Evolutionary conservation across 768 basidiomycete genomes (phyloP).

Genomic region (Rhizopogon vesiculosus): DNA sequence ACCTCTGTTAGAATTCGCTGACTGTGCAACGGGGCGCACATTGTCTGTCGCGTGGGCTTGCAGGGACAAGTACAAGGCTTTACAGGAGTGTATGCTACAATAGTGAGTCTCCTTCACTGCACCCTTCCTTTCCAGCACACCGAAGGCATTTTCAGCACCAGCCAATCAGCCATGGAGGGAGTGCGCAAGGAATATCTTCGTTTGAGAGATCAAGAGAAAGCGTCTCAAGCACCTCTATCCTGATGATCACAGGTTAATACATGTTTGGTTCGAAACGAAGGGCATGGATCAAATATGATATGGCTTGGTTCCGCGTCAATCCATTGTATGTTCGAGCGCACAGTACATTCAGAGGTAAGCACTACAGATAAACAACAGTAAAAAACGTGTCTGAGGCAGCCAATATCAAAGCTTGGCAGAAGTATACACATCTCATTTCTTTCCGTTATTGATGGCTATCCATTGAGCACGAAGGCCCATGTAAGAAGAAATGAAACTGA

Average conservation of each 20-base stretch:
- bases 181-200: constrained; percentile 72
- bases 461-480: constrained; percentile 69
- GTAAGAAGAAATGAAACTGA: constrained; percentile 64
- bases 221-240: neutral
- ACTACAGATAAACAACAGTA: neutral
- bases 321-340: neutral
- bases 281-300: neutral
- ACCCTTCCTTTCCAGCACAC: neutral
- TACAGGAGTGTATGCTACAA: constrained; percentile 77
- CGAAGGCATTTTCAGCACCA: constrained; percentile 43
- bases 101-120: constrained; percentile 49
- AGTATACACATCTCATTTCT: constrained; percentile 20
- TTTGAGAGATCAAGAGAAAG: constrained; percentile 41
- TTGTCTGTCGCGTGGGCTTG: constrained; percentile 87
- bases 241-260: neutral
- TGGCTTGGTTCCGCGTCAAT: too few relatives aligned
- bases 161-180: constrained; percentile 67
- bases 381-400: too few relatives aligned
- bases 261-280: too few relatives aligned
- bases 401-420: neutral
- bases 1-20: constrained; percentile 61
- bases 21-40: constrained; percentile 77
- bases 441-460: constrained; percentile 40
- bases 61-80: constrained; percentile 55
- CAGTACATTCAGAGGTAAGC: neutral